Evolutionary conservation across 768 basidiomycete genomes (phyloP).

Genomic region (Kwoniella dejecticola): DNA sequence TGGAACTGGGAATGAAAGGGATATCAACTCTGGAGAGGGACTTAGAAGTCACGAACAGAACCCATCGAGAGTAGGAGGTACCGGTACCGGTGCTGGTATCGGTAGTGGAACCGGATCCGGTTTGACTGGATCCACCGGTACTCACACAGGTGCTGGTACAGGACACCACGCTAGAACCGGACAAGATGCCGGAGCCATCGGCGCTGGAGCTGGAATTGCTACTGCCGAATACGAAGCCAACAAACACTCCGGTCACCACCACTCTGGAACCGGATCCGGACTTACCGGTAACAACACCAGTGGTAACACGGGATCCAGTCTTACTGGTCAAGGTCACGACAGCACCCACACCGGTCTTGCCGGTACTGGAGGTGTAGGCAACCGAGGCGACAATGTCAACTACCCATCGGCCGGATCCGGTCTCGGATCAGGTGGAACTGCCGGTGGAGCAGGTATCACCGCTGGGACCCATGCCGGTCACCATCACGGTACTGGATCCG

Average conservation of each 20-base stretch:
- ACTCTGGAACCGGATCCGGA: no score
- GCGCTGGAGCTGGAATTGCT: conserved; percentile 15
- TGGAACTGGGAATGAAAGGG: conserved; percentile 7
- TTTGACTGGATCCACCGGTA: background rate
- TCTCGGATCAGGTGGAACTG: conserved; percentile 5
- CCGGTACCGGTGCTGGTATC: background rate
- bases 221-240: conserved; percentile 17
- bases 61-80: conserved; percentile 1
- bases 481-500: conserved; percentile 10
- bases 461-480: conserved; percentile 7
- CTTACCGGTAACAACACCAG: no score
- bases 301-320: conserved; percentile 2
- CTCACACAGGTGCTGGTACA: background rate
- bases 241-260: conserved; percentile 9
- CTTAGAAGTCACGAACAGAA: conserved; percentile 7
- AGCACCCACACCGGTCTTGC: background rate
- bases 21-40: conserved; percentile 13
- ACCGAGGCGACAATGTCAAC: background rate
- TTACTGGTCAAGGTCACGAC: conserved; percentile 4
- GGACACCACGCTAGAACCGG: conserved; percentile 11
- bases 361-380: conserved; percentile 7
- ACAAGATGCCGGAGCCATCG: conserved; percentile 9
- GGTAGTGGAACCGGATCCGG: no score
- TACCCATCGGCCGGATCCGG: conserved; percentile 4
- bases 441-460: conserved; percentile 2